These are phyloP conservation scores for Arachnomyces sp. DNA, from an alignment of 2,329 filamentous ascomycete genomes.

Conservation along the genomic window DNA sequence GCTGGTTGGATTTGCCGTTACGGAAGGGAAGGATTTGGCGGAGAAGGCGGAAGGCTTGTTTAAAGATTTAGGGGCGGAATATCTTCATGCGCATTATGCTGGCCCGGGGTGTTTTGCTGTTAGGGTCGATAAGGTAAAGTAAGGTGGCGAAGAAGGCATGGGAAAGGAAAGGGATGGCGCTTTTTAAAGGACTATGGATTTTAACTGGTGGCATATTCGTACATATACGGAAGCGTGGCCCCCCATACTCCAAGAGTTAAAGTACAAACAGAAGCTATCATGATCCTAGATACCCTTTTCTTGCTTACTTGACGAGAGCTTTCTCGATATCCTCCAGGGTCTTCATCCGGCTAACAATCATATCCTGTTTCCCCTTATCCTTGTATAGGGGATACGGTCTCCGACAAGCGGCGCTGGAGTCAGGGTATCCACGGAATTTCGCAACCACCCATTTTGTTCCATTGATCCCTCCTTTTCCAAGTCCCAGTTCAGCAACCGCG, in stretches of 20 bases:
- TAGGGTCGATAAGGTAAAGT: neutral
- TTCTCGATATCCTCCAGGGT: too few relatives aligned
- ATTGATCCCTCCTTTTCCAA: slow-evolving; percentile 51
- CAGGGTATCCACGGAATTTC: slow-evolving; percentile 45
- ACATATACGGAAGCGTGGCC: too few relatives aligned
- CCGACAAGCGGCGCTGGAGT: slow-evolving; percentile 44
- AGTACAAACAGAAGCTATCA: too few relatives aligned
- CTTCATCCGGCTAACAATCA: slow-evolving; percentile 24
- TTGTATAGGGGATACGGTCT: slow-evolving; percentile 46
- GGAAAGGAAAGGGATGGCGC: too few relatives aligned
- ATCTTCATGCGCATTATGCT: slow-evolving; percentile 6
- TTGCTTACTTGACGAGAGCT: too few relatives aligned
- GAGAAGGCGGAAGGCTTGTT: neutral
- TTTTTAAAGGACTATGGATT: too few relatives aligned
- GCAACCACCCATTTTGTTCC: slow-evolving; percentile 54
- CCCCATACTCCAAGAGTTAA: too few relatives aligned
- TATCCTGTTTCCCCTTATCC: slow-evolving; percentile 38
- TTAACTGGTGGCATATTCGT: too few relatives aligned
- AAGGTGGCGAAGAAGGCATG: too few relatives aligned
- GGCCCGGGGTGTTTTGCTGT: slow-evolving; percentile 8
- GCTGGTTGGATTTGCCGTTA: slow-evolving; percentile 3
- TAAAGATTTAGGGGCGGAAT: neutral
- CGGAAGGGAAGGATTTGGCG: slow-evolving; percentile 3
- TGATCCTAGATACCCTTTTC: too few relatives aligned
- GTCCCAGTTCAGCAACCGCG: slow-evolving; percentile 47